phyloP scores from a whole-genome alignment of 1,139 yeast species.

The Lodderomyces metapsilosis region DNA sequence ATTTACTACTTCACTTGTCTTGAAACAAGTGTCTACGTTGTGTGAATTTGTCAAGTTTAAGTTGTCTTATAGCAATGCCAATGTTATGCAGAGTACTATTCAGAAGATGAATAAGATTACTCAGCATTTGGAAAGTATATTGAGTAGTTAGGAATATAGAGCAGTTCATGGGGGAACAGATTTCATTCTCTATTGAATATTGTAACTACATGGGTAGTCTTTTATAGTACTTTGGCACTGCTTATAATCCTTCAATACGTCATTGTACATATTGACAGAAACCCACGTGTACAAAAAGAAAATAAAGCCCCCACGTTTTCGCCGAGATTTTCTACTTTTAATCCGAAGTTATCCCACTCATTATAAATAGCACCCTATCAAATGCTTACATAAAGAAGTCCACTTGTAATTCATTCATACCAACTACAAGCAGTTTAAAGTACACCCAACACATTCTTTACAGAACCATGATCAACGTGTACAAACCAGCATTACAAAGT shows the following conservation, averaged over 20 bases:
- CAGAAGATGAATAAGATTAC: slow-evolving; percentile 20
- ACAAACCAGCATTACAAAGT: slow-evolving; percentile 10
- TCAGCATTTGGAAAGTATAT: slow-evolving; percentile 21
- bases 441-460: no score
- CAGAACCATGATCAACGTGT: slow-evolving; percentile 15
- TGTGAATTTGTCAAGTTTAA: slow-evolving; percentile 21
- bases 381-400: no score
- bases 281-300: not conserved
- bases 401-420: no score
- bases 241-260: not conserved
- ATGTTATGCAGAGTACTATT: slow-evolving; percentile 17
- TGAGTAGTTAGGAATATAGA: no score
- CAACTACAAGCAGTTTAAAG: no score
- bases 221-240: no score
- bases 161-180: no score
- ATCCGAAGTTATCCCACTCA: no score
- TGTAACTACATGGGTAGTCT: no score
- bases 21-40: slow-evolving; percentile 17
- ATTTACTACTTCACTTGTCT: slow-evolving; percentile 16
- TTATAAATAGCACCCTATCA: no score
- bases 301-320: not conserved
- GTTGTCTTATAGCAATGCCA: slow-evolving; percentile 16
- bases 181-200: no score
- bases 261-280: not conserved
- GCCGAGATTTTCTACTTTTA: no score